Evolutionary conservation across 805 yeast species (phyloP), one percentile per base, ranked within the genome.

Genomic region (Jamesozyma rosinii): DNA sequence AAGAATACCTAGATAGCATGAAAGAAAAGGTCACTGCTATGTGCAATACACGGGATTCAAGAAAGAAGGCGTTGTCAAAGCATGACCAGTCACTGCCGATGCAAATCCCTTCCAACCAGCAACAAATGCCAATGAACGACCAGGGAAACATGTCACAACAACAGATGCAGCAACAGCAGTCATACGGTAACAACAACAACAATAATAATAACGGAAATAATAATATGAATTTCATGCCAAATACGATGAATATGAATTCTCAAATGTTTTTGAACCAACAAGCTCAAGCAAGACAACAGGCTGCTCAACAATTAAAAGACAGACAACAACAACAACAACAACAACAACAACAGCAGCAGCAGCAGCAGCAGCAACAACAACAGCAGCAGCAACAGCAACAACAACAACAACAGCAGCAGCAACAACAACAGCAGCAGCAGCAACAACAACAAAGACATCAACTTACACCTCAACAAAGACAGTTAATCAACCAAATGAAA

Each of bases 1-100:
- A 50, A 32, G 79, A 78, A 47, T 83, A 83, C 54, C 62, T 74
- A 43, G 75, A 71, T 38, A 64, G 67, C 37, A 67, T 75, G 60
- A 64, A 67, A 49, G 69, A 69, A 39, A 67, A 68, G 40, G 71
- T 70, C 35, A 66, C 69, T 57, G 57, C 65, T 55, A 51, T 61
- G 67, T 47, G 68, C 59, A 57, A 68, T 60, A 57, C 63, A 8
- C 46, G 59, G 38, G 57, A 51, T 31, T 26, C 47, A 4, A 52
- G 59, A 35, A 54, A 53, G 42, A 58, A 54, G 34, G 56, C 57
- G 15, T 43, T 49, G 13, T 15, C 22, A 14, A 4, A 37, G 19
- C 31, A 20, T 20, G 33, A 26, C 27, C 32, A 32, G 26, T 19
- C 32, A n/a, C 11, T 22, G 18, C 17, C 8, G 24, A 19, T 11